Base-by-base conservation (phyloP, 2,329 filamentous ascomycete genomes). In the Phyllosticta citribraziliensis region DNA sequence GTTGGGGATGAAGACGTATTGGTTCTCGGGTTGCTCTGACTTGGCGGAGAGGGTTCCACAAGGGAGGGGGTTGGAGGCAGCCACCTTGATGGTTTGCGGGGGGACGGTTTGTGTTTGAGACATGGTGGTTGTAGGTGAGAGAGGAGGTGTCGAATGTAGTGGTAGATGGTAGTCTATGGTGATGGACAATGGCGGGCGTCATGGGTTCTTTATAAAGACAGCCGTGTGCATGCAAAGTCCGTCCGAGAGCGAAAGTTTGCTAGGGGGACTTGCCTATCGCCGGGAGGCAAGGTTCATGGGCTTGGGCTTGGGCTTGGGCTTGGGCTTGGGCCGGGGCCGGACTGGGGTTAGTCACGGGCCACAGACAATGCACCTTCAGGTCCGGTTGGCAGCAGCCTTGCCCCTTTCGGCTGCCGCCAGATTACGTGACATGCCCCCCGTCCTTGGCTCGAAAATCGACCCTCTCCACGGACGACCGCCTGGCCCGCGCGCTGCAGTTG, bases 1-100 rank as follows among this genome's bases (percentile, higher is more conserved):
- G 61, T 64, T 63, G 57, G 63, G 58, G 51, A 64, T 64, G 63
- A 57, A 61, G 61, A 64, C 56, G 57, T 64, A 58, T 52, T 63
- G 58, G 22, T 54, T 61, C 24, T n/a, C 33, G 25, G 54, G 27
- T 25, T 53, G 33, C n/a, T 53, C 17, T 53, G 55, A 33, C 24
- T 52, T 47, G 52, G 27, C 47, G 19, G 58, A 40, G 35, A 27
- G 14, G 33, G 51, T 51, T 50, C 9, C 27, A n/a, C 22, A 19
- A 19, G 11, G 35, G 24, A 12, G 27, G 47, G 24, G 14, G 58
- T 11, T 12, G 52, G 27, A 24, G 27, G 22, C 27, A 22, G 33
- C 33, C 33, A 40, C 33, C 25, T 19, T 25, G 24, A 17, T 9
- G 24, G 25, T 52, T 8, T 24, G n/a, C 19, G 51, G 19, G n/a